These are phyloP conservation scores for Beauveria pseudobassiana DNA, from an alignment of 2,329 filamentous ascomycete genomes.

Conservation along the genomic window DNA sequence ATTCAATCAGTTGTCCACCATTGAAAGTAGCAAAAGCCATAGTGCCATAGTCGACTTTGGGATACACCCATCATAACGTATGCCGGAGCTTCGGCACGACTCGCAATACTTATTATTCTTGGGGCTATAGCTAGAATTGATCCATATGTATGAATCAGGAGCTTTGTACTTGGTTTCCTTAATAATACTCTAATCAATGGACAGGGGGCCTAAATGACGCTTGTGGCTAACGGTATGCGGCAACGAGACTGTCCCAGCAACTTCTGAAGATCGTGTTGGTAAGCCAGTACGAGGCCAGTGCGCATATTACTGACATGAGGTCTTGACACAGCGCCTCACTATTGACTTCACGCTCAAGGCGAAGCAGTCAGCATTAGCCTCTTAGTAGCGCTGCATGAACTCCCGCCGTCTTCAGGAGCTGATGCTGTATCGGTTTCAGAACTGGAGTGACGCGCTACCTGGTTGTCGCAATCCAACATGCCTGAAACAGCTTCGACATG, in stretches of 20 bases:
- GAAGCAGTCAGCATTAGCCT: neutral
- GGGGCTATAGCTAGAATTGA: neutral
- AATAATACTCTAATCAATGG: neutral
- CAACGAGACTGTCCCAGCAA: neutral
- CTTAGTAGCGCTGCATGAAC: neutral
- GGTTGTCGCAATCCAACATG: neutral
- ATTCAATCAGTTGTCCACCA: neutral
- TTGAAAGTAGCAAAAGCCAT: neutral
- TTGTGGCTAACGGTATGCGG: neutral
- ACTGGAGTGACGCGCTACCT: neutral
- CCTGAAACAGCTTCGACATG: constrained; percentile 7
- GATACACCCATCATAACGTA: neutral
- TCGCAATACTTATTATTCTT: neutral
- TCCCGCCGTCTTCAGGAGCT: constrained; percentile 1
- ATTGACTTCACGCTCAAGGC: neutral
- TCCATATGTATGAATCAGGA: neutral
- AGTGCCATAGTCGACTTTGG: neutral
- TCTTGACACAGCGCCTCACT: neutral
- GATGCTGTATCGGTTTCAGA: constrained; percentile 8
- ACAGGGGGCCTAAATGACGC: neutral
- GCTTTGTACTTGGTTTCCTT: neutral
- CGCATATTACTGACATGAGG: neutral
- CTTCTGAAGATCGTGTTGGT: neutral
- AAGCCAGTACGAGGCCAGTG: neutral
- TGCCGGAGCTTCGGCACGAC: neutral